These are phyloP conservation scores for Globisporangium orthogonon DNA, from an alignment of 352 stramenopile genomes.

Conservation along the genomic window DNA sequence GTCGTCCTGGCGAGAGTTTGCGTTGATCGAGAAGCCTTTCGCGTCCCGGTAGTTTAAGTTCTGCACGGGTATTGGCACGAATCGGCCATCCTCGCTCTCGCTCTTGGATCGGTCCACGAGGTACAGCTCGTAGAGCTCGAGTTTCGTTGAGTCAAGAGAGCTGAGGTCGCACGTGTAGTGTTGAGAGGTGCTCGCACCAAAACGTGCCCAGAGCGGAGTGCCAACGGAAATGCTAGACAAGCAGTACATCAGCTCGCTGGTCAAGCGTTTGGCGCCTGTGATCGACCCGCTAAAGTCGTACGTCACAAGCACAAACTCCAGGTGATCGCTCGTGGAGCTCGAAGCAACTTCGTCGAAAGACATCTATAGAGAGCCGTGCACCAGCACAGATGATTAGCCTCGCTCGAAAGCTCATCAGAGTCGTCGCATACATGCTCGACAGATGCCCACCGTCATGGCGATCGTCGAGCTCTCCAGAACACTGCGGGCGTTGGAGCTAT, in stretches of 20 bases:
- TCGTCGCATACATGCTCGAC: too few relatives aligned
- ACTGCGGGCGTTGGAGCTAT: slow-evolving; percentile 42
- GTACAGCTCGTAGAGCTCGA: slow-evolving; percentile 89
- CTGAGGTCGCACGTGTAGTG: slow-evolving; percentile 71
- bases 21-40: slow-evolving; percentile 64
- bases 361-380: slow-evolving; percentile 35
- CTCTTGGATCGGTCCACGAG: slow-evolving; percentile 76
- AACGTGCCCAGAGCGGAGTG: slow-evolving; percentile 66
- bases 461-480: slow-evolving; percentile 68
- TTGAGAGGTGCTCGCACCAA: slow-evolving; percentile 54
- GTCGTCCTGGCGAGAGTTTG: slow-evolving; percentile 53
- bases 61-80: slow-evolving; percentile 85
- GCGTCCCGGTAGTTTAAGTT: slow-evolving; percentile 79
- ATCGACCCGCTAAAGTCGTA: slow-evolving; percentile 89
- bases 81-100: slow-evolving; percentile 35
- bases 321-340: slow-evolving; percentile 37
- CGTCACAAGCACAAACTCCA: slow-evolving; percentile 82
- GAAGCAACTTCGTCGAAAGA: slow-evolving; percentile 61
- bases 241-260: slow-evolving; percentile 84
- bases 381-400: background rate
- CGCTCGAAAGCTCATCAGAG: too few relatives aligned
- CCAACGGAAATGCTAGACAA: slow-evolving; percentile 8
- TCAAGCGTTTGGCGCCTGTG: slow-evolving; percentile 54
- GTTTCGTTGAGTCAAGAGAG: slow-evolving; percentile 26
- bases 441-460: slow-evolving; percentile 51